Conservation (phyloP, 169 alveolate genomes). For the Cryptosporidium sp. region DNA sequence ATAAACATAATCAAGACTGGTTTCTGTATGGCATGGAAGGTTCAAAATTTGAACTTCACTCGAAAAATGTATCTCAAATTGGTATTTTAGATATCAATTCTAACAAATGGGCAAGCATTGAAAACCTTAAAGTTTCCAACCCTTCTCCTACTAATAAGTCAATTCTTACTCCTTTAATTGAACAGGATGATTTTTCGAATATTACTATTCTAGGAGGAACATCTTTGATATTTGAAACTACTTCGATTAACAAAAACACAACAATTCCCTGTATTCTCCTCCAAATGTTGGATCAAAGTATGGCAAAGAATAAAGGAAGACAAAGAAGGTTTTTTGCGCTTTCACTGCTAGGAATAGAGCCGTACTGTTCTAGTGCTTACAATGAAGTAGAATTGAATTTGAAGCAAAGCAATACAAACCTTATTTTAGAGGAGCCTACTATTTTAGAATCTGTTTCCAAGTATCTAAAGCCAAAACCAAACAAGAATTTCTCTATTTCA, state of each 20-base stretch:
- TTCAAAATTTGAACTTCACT: neutral
- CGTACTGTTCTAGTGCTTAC: neutral
- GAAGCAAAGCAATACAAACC: neutral
- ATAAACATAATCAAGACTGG: constrained; percentile 2
- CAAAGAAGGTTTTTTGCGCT: constrained; percentile 6
- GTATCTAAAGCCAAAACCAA: constrained; percentile 35
- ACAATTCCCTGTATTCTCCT: constrained; percentile 35
- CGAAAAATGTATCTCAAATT: neutral
- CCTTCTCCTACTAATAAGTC: constrained; percentile 48
- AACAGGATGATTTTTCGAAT: constrained; percentile 5
- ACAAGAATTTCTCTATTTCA: constrained; percentile 6
- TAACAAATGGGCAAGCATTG: constrained; percentile 17
- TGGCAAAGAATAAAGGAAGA: neutral
- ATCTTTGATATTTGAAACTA: constrained; percentile 4
- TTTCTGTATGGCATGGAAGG: constrained; percentile 1
- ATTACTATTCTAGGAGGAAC: constrained; percentile 9
- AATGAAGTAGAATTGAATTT: neutral
- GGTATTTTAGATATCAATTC: constrained; percentile 16
- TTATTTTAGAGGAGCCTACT: neutral
- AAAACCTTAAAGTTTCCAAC: constrained; percentile 12
- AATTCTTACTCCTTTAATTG: constrained; percentile 8
- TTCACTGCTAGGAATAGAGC: constrained; percentile 56
- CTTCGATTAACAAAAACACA: constrained; percentile 17
- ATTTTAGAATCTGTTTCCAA: neutral
- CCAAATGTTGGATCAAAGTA: neutral